A percentile compares a stretch with the other conserved stretches of the same genome.
Evolutionary conservation across 1,284 basidiomycete genomes (phyloP).

Genomic region (Heterobasidion irregulare): DNA sequence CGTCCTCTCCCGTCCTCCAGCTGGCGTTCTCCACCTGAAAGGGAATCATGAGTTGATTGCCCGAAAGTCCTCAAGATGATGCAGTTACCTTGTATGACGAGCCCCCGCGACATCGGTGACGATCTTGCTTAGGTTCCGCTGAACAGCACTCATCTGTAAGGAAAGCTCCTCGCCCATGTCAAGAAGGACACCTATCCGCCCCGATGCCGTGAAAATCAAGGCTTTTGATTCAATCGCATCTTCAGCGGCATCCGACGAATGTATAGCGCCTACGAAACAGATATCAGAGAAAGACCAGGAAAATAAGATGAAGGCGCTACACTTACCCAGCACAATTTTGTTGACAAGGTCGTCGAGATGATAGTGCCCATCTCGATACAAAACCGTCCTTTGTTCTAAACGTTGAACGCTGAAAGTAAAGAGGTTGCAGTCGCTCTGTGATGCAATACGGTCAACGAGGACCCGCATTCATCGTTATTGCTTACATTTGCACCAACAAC

Average conservation of each 20-base stretch:
- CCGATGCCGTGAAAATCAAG: conserved; percentile 74
- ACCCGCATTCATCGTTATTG: conserved; percentile 1
- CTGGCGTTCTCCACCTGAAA: conserved; percentile 61
- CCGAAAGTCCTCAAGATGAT: conserved; percentile 12
- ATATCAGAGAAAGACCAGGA: background rate
- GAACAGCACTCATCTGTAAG: conserved; percentile 63
- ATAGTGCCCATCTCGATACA: conserved; percentile 60
- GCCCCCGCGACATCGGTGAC: conserved; percentile 50
- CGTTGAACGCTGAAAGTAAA: conserved; percentile 55
- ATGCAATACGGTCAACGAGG: background rate
- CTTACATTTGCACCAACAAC: conserved; percentile 76
- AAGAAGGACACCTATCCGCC: conserved; percentile 73
- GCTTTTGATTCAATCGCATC: conserved; percentile 46
- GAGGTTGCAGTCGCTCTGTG: conserved; percentile 67
- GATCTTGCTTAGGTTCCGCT: conserved; percentile 66
- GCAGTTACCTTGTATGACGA: conserved; percentile 52
- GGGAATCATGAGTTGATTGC: background rate
- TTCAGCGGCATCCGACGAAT: conserved; percentile 25
- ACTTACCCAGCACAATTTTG: conserved; percentile 55
- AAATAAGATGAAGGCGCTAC: background rate
- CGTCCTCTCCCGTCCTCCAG: conserved; percentile 42
- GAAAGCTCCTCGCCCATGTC: conserved; percentile 51
- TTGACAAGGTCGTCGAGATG: conserved; percentile 66
- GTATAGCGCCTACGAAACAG: conserved; percentile 30
- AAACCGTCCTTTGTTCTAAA: conserved; percentile 26